Percentiles rank a stretch among this genome's conserved stretches.
Evolutionary conservation across 495 filamentous ascomycete species (phyloP).

Genomic region (Cudoniella acicularis): DNA sequence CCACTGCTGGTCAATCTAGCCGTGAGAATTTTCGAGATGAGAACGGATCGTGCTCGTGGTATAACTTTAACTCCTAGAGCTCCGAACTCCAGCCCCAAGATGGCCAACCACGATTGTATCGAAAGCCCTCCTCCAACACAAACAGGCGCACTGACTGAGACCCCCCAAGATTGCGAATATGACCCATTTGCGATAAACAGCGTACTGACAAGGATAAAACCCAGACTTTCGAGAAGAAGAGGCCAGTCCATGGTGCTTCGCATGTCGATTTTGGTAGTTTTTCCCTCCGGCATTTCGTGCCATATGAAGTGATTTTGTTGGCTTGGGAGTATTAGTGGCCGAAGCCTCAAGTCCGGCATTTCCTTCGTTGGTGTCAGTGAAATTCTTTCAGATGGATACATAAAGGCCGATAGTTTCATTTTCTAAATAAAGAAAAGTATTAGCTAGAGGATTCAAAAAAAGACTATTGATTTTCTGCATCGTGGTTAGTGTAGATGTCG

Average conservation of each 20-base stretch:
- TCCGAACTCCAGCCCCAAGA: constrained; percentile 5
- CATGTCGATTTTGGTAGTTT: background rate
- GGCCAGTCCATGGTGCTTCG: constrained; percentile 4
- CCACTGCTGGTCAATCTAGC: background rate
- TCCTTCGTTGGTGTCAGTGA: background rate
- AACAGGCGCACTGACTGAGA: background rate
- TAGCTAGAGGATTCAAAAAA: too few relatives aligned
- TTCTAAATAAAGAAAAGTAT: too few relatives aligned
- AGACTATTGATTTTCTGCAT: too few relatives aligned
- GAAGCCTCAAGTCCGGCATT: background rate
- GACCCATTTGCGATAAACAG: constrained; percentile 1
- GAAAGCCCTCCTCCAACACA: constrained; percentile 9
- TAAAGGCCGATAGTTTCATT: background rate
- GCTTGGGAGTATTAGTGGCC: background rate
- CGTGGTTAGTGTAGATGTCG: too few relatives aligned
- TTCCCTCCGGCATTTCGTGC: background rate
- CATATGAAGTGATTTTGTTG: background rate
- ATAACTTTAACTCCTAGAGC: background rate
- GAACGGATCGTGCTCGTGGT: background rate
- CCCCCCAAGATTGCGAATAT: background rate
- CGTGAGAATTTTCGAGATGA: constrained; percentile 6
- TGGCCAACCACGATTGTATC: constrained; percentile 4
- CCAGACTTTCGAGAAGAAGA: background rate
- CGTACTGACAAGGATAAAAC: background rate
- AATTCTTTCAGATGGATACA: background rate